Base-by-base conservation (phyloP, 352 stramenopile species). In the Phytophthora aleatoria region DNA sequence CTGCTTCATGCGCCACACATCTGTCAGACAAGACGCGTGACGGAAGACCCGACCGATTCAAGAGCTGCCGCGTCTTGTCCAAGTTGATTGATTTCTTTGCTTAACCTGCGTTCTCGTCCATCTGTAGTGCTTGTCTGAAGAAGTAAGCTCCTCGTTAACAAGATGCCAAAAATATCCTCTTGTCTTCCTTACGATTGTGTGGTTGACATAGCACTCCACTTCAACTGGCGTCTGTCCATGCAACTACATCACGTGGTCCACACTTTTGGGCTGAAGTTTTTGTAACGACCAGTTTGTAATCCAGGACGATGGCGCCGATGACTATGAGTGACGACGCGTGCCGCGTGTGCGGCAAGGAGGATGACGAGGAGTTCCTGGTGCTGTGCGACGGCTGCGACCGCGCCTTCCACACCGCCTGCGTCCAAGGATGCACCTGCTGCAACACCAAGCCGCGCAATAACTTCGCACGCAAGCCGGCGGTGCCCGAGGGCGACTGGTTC, bases 401-500 rank as follows among this genome's bases (percentile, higher is more conserved):
- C 16, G 68, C 83, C 24, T 94, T 86, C 72, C 86, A 94, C 64
- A 91, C 83, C 10, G 76, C 72, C 38, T 94, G 83, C 73, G 79
- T 87, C 61, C 63, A 81, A 10, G 85, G 85, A 52, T 94, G 85
- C 71, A 81, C 85, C 24, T 94, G 85, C 73, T 94, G 85, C 69
- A 76, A 78, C 53, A 73, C 80, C 36, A 92, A 92, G 62, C 85
- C 85, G 50, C 87, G 85, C 64, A 87, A 82, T 72, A 89, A 81
- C 64, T 92, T 92, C 67, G 81, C 79, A 41, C 83, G 83, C 68
- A 89, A 90, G 57, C 83, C 81, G 10, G 68, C 81, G 1, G 85
- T 94, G 56, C 85, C 85, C 31, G 83, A 94, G 26, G 85, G 85
- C 60, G 85, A 94, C 67, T 94, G 85, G 85, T 94, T 92, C 59